A percentile compares a stretch with the other conserved stretches of the same genome.
Evolutionary conservation across 2,329 filamentous ascomycete species (phyloP).

Genomic region (Aspergillus sojae): DNA sequence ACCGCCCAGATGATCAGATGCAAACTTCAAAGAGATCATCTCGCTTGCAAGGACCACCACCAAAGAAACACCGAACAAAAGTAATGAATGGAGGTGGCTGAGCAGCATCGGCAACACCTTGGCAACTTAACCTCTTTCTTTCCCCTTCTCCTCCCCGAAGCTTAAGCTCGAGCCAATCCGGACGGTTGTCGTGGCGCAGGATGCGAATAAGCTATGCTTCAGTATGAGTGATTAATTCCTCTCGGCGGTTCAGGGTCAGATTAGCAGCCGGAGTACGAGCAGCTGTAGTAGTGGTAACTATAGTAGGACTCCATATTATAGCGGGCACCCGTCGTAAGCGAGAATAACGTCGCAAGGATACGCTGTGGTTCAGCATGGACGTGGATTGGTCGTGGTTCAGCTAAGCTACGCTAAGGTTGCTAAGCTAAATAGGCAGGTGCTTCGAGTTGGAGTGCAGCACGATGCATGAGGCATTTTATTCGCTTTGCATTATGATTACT

Average conservation of each 20-base stretch:
- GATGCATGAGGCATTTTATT: constrained; percentile 3
- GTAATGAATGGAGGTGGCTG: constrained; percentile 2
- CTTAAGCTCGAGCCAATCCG: constrained; percentile 12
- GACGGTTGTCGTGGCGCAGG: constrained; percentile 5
- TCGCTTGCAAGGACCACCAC: constrained; percentile 4
- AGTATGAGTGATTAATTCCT: constrained; percentile 2
- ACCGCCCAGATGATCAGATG: not conserved
- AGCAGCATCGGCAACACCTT: not conserved
- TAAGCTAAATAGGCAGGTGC: constrained; percentile 8
- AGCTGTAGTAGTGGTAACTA: too few species aligned
- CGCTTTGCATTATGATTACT: not conserved
- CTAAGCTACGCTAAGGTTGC: constrained; percentile 7
- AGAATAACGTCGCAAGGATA: not conserved
- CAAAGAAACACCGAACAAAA: constrained; percentile 2
- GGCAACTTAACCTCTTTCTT: not conserved
- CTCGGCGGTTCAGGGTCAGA: not conserved
- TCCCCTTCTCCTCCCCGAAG: not conserved
- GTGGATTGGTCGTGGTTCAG: not conserved
- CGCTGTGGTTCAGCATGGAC: not conserved
- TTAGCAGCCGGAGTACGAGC: not conserved
- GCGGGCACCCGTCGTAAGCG: not conserved
- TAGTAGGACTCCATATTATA: not conserved
- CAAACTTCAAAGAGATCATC: not conserved
- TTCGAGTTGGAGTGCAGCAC: not conserved
- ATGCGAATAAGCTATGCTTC: not conserved